phyloP scores from a whole-genome alignment of 2,329 filamentous ascomycete species.

The Bipolaris bicolor region DNA sequence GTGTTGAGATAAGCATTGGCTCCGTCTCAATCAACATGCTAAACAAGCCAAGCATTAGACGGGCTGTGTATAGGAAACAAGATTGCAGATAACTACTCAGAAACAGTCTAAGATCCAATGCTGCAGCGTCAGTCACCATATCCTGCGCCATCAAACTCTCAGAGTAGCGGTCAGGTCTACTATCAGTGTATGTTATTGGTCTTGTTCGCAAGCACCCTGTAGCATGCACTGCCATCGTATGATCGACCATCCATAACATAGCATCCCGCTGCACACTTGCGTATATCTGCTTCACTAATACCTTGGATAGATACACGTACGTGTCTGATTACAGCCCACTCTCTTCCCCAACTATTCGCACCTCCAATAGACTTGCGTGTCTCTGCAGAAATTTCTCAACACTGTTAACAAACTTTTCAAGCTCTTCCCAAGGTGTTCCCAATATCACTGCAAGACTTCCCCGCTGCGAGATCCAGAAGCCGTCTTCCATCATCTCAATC shows the following conservation, averaged over 20 bases:
- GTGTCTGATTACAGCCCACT: background rate
- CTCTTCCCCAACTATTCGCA: background rate
- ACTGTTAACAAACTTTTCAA: constrained; percentile 39
- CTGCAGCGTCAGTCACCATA: too few relatives aligned
- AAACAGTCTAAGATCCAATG: too few relatives aligned
- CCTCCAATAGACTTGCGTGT: constrained; percentile 9
- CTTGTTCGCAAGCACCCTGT: background rate
- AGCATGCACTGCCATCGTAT: background rate
- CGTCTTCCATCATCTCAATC: constrained; percentile 47
- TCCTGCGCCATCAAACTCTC: too few relatives aligned
- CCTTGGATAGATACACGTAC: too few relatives aligned
- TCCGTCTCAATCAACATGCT: too few relatives aligned
- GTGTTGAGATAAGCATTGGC: too few relatives aligned
- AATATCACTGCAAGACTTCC: constrained; percentile 48
- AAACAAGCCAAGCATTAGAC: too few relatives aligned
- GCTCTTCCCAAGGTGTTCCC: constrained; percentile 40
- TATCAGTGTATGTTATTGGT: background rate
- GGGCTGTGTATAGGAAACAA: background rate
- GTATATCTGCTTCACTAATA: too few relatives aligned
- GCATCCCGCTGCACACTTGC: background rate
- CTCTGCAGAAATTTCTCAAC: constrained; percentile 31
- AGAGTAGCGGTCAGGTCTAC: background rate
- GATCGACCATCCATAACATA: too few relatives aligned
- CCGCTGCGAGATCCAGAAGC: constrained; percentile 46
- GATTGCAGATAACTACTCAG: background rate